Evolutionary conservation across 2,329 filamentous ascomycete species (phyloP), one percentile per base, ranked within the genome.

Genomic region (Graphiopsis chlorocephala): DNA sequence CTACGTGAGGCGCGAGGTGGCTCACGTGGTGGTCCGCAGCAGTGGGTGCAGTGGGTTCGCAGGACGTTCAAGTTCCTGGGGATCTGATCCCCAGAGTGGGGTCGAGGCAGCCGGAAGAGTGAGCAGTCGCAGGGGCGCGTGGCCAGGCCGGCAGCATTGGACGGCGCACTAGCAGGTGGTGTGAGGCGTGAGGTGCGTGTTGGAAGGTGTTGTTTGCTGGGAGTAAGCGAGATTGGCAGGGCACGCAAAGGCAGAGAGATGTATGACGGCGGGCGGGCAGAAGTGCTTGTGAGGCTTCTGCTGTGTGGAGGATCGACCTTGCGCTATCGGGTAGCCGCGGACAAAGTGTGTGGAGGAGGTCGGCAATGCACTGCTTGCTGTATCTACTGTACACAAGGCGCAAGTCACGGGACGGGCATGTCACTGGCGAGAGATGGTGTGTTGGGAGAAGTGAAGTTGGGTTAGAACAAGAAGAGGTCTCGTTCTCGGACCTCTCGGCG

Each of bases 51-150:
- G 55, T 45, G 47, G 47, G 33, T 35, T 62, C 45, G 59, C 55
- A 42, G 26, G 31, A 31, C 25, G 55, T 35, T 58, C 55, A 28
- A 35, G 55, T 58, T n/a, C 15, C 55, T 45, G 55, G 55, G 55
- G 55, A 56, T 56, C 55, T 26, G 59, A 55, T 53, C 59, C 59
- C 59, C 59, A 55, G 59, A 62, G 59, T 42, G 59, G 58, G 58
- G 58, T 61, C 33, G 42, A 29, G 26, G 29, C 42, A 52, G 45
- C 20, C 45, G 42, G 58, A 17, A 25, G 38, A 48, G 11, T 14
- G 57, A 60, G 57, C 26, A 25, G 26, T 31, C 8, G 57, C 26
- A 60, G 56, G 35, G 38, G 38, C 38, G 23, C 31, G 31, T 33
- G 33, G 59, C 59, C 45, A 55, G 47, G 45, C 48, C 47, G 33